Conservation (phyloP, 2,329 filamentous ascomycete genomes). For the Venturia nashicola region DNA sequence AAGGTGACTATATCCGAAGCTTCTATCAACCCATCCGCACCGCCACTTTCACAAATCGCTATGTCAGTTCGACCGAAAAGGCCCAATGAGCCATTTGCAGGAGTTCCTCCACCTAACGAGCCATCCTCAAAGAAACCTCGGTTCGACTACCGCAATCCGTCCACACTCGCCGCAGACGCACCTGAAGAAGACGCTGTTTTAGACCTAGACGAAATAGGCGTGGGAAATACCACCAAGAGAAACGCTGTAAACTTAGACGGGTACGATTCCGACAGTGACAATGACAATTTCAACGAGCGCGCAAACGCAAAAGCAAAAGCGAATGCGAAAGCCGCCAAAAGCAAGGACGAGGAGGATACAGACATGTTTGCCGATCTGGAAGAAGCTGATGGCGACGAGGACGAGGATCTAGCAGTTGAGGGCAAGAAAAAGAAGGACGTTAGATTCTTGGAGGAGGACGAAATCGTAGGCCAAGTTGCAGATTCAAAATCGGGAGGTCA, state of each 20-base stretch:
- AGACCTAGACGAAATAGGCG: conserved; percentile 84
- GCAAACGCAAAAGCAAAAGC: conserved; percentile 46
- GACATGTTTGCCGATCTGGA: conserved; percentile 77
- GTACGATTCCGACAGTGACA: conserved; percentile 86
- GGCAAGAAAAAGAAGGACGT: conserved; percentile 50
- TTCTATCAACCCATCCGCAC: background rate
- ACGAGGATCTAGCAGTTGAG: conserved; percentile 38
- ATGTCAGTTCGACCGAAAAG: conserved; percentile 58
- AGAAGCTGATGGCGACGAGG: conserved; percentile 43
- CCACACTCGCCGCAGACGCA: conserved; percentile 73
- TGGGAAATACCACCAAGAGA: conserved; percentile 64
- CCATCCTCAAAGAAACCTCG: conserved; percentile 62
- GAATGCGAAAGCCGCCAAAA: conserved; percentile 23
- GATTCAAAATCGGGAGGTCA: conserved; percentile 63
- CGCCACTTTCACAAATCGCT: background rate
- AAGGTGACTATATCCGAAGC: background rate
- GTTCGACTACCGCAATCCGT: conserved; percentile 92
- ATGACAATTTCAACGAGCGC: conserved; percentile 74
- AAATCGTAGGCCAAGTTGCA: conserved; percentile 71
- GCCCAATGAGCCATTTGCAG: conserved; percentile 67
- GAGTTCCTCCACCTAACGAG: conserved; percentile 53
- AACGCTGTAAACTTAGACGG: conserved; percentile 94
- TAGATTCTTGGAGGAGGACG: conserved; percentile 44
- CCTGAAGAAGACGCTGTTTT: conserved; percentile 64
- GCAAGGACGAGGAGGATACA: conserved; percentile 41